Percentiles rank a stretch among this genome's conserved stretches.
phyloP scores from a whole-genome alignment of 1,139 yeast species.

The Ashbya aceris region DNA sequence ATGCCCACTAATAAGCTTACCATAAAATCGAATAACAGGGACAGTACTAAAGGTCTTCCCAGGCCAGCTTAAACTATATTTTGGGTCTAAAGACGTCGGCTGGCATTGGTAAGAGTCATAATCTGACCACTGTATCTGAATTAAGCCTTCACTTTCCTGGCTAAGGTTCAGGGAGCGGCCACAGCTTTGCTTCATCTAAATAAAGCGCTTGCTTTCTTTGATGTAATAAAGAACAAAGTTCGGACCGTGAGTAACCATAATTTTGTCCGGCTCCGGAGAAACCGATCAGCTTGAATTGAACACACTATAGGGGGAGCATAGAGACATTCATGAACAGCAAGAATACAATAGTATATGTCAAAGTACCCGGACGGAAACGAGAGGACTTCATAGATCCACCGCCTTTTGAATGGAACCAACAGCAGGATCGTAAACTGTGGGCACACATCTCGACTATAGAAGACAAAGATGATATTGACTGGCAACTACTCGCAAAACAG shows the following conservation, averaged over 20 bases:
- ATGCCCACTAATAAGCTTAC: slow-evolving; percentile 49
- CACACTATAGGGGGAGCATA: no score
- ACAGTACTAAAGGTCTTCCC: slow-evolving; percentile 39
- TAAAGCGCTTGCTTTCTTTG: not conserved
- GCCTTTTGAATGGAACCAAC: slow-evolving; percentile 34
- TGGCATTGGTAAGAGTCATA: slow-evolving; percentile 55
- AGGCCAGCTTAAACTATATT: slow-evolving; percentile 22
- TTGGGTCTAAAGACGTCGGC: slow-evolving; percentile 37
- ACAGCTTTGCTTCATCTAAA: not conserved
- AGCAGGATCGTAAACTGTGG: slow-evolving; percentile 37
- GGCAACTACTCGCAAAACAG: slow-evolving; percentile 25
- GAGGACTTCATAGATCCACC: slow-evolving; percentile 35
- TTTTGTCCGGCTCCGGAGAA: no score
- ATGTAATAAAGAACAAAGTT: not conserved
- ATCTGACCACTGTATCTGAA: slow-evolving; percentile 31
- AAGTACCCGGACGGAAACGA: slow-evolving; percentile 33
- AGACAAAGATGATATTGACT: slow-evolving; percentile 32
- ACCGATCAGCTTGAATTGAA: no score
- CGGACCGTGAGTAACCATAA: not conserved
- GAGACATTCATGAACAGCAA: slow-evolving; percentile 20
- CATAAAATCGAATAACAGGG: slow-evolving; percentile 73
- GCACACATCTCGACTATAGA: slow-evolving; percentile 31
- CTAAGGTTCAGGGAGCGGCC: not conserved
- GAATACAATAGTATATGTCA: slow-evolving; percentile 25
- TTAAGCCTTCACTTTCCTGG: slow-evolving; percentile 1